Percentiles rank a stretch among this genome's conserved stretches.
These are phyloP conservation scores for Aspergillus heteromorphus DNA, from an alignment of 495 filamentous ascomycete species.

Conservation along the genomic window DNA sequence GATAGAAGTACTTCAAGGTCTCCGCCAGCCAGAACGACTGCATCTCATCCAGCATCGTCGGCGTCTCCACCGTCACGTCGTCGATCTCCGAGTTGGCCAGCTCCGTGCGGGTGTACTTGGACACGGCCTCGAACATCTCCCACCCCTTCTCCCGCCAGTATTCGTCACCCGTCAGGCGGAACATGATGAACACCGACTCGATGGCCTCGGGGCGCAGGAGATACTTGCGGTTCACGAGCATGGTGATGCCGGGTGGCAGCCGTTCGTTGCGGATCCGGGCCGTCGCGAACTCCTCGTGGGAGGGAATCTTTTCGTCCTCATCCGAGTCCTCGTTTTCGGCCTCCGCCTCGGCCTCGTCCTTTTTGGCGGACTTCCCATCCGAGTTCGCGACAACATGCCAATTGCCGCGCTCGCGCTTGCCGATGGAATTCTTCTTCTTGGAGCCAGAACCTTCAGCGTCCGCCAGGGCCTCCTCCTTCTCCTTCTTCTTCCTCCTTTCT, in stretches of 20 bases:
- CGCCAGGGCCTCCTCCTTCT: background rate
- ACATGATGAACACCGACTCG: constrained; percentile 94
- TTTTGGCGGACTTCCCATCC: background rate
- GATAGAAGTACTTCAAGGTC: constrained; percentile 78
- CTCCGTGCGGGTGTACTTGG: constrained; percentile 58
- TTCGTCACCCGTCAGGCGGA: constrained; percentile 77
- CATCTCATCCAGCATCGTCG: constrained; percentile 40
- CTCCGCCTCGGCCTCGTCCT: background rate
- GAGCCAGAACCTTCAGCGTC: background rate
- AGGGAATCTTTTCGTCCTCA: constrained; percentile 14
- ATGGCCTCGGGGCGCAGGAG: constrained; percentile 90
- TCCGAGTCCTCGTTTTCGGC: constrained; percentile 13
- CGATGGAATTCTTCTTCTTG: background rate
- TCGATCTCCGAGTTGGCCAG: constrained; percentile 67
- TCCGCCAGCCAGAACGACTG: constrained; percentile 67
- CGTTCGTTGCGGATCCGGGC: constrained; percentile 53
- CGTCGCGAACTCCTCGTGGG: constrained; percentile 61
- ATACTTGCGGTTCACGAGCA: constrained; percentile 57
- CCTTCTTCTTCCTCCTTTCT: constrained; percentile 19
- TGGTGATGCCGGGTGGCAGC: constrained; percentile 61
- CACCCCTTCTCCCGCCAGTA: constrained; percentile 82
- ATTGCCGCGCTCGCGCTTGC: constrained; percentile 18
- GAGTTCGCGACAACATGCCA: constrained; percentile 16
- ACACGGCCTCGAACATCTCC: constrained; percentile 80
- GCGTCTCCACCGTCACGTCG: constrained; percentile 58